Evolutionary conservation across 2,329 filamentous ascomycete species (phyloP), one percentile per base, ranked within the genome.

Genomic region (Aspergillus fischeri): DNA sequence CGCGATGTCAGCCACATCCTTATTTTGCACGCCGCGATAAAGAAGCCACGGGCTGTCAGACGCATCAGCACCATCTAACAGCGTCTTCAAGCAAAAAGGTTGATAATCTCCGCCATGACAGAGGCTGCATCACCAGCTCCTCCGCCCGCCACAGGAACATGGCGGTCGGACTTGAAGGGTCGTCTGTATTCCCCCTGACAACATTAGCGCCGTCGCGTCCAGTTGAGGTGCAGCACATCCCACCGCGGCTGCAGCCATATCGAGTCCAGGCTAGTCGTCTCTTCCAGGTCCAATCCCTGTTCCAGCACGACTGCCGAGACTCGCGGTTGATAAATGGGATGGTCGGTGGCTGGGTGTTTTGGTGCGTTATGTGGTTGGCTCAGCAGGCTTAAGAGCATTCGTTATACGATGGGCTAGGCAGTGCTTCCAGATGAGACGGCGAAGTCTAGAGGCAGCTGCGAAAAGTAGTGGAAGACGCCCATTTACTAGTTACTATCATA

Each of bases 401-500:
- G n/a, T 45, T 20, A 55, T 29, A 32, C 52, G 55, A 38, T 29
- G 47, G 7, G 52, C 55, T 20, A 60, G 55, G 10, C 58, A 60
- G 17, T 32, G 44, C 32, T 48, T 51, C 55, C 58, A 60, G 32
- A 58, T 58, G 14, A 45, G 44, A 27, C 49, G 32, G 3, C 58
- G 58, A 58, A 4, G 38, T 60, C 55, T 21, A 45, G 9, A 17
- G 58, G 58, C 9, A 60, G 25, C 21, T 27, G 45, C 7, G 32
- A 45, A 27, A 60, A 53, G 6, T 24, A 27, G 42, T 27, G 38
- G n/a, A 60, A 60, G 1, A 1, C 25, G 25, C 5, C 6, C 25
- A 7, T 27, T 27, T 27, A 5, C 6, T 27, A 7, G 25, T 7
- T 27, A 1, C 5, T 27, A 4, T 27, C 25, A 27, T 27, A 27